Percentiles rank a stretch among this genome's conserved stretches.
Conservation (phyloP, 2,329 filamentous ascomycete species). For the Scopulariopsis brevicaulis region DNA sequence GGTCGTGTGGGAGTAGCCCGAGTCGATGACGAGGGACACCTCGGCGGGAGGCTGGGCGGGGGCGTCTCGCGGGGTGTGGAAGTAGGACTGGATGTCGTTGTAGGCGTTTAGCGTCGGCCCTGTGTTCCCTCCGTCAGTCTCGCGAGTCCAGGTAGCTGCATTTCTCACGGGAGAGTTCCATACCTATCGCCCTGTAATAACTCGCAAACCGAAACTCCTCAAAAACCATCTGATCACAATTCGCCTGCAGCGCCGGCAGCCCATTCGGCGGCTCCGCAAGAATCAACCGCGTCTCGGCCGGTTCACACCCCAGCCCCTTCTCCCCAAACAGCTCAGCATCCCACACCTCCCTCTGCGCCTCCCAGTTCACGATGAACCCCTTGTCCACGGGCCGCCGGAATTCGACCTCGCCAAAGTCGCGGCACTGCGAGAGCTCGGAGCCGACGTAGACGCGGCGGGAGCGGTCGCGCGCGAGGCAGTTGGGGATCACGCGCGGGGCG, state of each 20-base stretch:
- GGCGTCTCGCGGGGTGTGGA: conserved; percentile 44
- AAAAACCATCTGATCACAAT: conserved; percentile 94
- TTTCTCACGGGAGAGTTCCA: conserved; percentile 8
- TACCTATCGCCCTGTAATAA: conserved; percentile 67
- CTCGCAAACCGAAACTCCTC: conserved; percentile 91
- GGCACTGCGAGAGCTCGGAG: conserved; percentile 66
- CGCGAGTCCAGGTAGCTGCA: background rate
- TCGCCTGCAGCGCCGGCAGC: conserved; percentile 68
- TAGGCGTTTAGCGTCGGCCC: conserved; percentile 71
- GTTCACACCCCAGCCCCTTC: conserved; percentile 53
- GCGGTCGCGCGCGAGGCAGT: conserved; percentile 78
- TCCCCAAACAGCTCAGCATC: conserved; percentile 73
- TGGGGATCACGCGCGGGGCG: conserved; percentile 62
- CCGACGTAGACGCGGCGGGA: conserved; percentile 70
- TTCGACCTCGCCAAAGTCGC: conserved; percentile 78
- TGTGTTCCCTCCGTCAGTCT: conserved; percentile 17
- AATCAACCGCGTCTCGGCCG: conserved; percentile 70
- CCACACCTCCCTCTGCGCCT: conserved; percentile 92
- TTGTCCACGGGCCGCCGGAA: conserved; percentile 89
- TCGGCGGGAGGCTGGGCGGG: conserved; percentile 50
- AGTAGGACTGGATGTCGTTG: conserved; percentile 61
- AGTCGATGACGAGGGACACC: conserved; percentile 79
- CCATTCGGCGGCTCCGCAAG: conserved; percentile 80
- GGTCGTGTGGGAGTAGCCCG: conserved; percentile 86
- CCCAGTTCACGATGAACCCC: conserved; percentile 94